These are phyloP conservation scores for Magnolia changhungtana DNA, from an alignment of 164 flowering plant genomes.

Conservation along the genomic window DNA sequence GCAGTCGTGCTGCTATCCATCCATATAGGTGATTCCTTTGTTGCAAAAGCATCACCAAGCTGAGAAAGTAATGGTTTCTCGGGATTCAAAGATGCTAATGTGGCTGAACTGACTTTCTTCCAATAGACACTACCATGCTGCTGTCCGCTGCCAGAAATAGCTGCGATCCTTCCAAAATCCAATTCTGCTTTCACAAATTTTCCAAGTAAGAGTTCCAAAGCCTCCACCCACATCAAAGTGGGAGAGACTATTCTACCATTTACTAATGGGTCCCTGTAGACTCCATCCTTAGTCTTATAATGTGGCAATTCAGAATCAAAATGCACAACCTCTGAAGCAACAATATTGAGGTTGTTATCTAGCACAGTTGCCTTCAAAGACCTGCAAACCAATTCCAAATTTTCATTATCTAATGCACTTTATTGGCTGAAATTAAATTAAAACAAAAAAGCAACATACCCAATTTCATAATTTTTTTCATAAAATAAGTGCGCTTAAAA, in stretches of 20 bases:
- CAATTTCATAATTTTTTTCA: not conserved
- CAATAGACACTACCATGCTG: constrained; percentile 98
- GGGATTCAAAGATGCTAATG: constrained; percentile 59
- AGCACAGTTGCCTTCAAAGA: constrained; percentile 90
- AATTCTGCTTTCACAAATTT: constrained; percentile 49
- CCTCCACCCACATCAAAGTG: constrained; percentile 91
- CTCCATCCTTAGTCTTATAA: constrained; percentile 88
- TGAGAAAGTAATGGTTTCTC: constrained; percentile 52
- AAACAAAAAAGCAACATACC: not conserved
- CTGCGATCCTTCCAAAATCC: constrained; percentile 62
- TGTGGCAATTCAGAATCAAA: constrained; percentile 86
- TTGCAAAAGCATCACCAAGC: constrained; percentile 60
- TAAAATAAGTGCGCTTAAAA: not conserved
- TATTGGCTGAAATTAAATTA: not conserved
- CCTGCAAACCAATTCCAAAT: constrained; percentile 35
- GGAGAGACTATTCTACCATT: constrained; percentile 92
- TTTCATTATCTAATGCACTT: not conserved
- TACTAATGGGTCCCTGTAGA: constrained; percentile 55
- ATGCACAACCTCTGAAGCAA: constrained; percentile 59
- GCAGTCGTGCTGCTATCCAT: constrained; percentile 93
- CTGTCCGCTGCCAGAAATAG: constrained; percentile 91
- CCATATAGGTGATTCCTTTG: constrained; percentile 85
- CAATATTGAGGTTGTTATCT: constrained; percentile 67
- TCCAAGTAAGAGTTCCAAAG: constrained; percentile 62
- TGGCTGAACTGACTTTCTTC: constrained; percentile 59